These are phyloP conservation scores for Starmerella apis DNA, from an alignment of 805 yeast genomes.

Conservation along the genomic window DNA sequence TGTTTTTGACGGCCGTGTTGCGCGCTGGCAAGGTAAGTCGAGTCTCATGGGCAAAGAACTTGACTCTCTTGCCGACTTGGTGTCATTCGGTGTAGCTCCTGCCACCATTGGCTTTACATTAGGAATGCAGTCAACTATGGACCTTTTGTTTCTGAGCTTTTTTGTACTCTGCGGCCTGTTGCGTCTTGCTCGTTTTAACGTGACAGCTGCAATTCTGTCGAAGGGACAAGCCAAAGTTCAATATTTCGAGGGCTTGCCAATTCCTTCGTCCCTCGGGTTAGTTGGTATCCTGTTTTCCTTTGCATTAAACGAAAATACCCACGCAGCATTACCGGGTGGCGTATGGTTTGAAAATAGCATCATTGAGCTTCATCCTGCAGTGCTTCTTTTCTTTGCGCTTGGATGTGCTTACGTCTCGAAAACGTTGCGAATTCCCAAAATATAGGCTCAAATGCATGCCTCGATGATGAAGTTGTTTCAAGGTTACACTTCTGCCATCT, in stretches of 20 bases:
- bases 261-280: constrained; percentile 73
- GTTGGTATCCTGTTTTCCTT: constrained; percentile 63
- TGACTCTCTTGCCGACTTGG: constrained; percentile 89
- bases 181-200: constrained; percentile 89
- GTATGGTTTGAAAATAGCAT: constrained; percentile 42
- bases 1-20: constrained; percentile 94
- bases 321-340: constrained; percentile 55
- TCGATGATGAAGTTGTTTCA: no score
- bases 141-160: constrained; percentile 61
- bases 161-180: constrained; percentile 91
- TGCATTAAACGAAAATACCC: constrained; percentile 41
- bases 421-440: constrained; percentile 83
- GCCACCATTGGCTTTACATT: constrained; percentile 84
- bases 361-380: constrained; percentile 66
- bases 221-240: constrained; percentile 74
- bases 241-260: constrained; percentile 93
- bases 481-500: no score
- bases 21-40: constrained; percentile 83
- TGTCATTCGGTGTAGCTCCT: constrained; percentile 93
- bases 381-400: constrained; percentile 54
- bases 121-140: constrained; percentile 78
- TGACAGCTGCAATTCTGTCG: constrained; percentile 84
- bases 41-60: constrained; percentile 95
- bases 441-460: constrained; percentile 34
- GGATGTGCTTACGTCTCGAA: constrained; percentile 91